These are phyloP conservation scores for Phytophthora pluvialis DNA, from an alignment of 352 stramenopile species.

Conservation along the genomic window DNA sequence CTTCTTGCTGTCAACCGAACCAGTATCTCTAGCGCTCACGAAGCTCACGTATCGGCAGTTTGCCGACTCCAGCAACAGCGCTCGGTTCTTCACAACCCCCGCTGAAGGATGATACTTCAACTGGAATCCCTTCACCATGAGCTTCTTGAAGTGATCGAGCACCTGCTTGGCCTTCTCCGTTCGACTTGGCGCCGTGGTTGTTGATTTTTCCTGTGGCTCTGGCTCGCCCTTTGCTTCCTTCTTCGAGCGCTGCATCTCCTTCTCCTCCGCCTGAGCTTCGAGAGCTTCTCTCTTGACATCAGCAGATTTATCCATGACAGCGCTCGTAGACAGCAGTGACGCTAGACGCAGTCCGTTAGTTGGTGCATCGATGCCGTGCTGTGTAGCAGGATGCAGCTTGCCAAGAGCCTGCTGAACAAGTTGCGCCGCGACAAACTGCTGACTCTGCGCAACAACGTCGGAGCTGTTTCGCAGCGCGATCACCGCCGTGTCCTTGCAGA, in stretches of 20 bases:
- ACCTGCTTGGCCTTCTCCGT: slow-evolving; percentile 67
- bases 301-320: slow-evolving; percentile 4
- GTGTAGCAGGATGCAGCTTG: slow-evolving; percentile 24
- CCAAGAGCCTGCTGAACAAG: slow-evolving; percentile 69
- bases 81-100: slow-evolving; percentile 53
- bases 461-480: slow-evolving; percentile 65
- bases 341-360: slow-evolving; percentile 23
- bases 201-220: slow-evolving; percentile 19
- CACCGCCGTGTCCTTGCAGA: slow-evolving; percentile 71
- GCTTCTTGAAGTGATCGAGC: slow-evolving; percentile 75
- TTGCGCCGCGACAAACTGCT: slow-evolving; percentile 69
- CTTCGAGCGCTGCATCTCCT: slow-evolving; percentile 13
- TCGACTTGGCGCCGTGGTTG: slow-evolving; percentile 11
- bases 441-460: slow-evolving; percentile 64
- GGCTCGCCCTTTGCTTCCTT: slow-evolving; percentile 18
- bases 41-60: slow-evolving; percentile 66
- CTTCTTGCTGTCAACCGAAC: slow-evolving; percentile 42
- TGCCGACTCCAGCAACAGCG: slow-evolving; percentile 42
- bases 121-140: slow-evolving; percentile 69
- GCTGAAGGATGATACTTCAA: slow-evolving; percentile 64
- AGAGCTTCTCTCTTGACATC: not conserved
- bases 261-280: slow-evolving; percentile 9
- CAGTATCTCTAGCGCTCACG: slow-evolving; percentile 41
- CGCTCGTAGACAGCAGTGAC: slow-evolving; percentile 16
- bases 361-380: not conserved